Conservation (phyloP, 1,284 basidiomycete species). For the Bjerkandera adusta region DNA sequence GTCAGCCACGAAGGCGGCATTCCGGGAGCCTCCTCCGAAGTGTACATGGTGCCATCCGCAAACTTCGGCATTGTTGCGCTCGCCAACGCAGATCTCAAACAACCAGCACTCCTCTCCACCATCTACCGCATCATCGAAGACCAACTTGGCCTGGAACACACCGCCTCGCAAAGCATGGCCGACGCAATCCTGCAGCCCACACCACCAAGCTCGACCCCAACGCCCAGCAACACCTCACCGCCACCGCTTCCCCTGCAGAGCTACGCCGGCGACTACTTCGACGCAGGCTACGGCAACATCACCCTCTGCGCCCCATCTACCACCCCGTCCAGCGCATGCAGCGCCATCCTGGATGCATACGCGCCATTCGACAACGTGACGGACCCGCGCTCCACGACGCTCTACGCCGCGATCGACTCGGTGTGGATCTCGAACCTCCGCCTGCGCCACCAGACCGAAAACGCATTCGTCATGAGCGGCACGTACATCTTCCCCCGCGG, state of each 20-base stretch:
- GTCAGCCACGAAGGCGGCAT: constrained; percentile 40
- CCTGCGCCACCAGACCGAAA: constrained; percentile 11
- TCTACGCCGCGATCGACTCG: constrained; percentile 18
- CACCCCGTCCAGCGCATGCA: constrained; percentile 18
- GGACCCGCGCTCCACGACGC: constrained; percentile 1
- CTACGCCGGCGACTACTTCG: constrained; percentile 22
- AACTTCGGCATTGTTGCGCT: constrained; percentile 37
- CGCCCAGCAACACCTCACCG: background rate
- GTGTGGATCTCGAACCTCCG: constrained; percentile 23
- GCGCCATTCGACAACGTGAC: constrained; percentile 12
- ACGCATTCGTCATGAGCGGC: constrained; percentile 16
- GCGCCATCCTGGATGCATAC: constrained; percentile 18
- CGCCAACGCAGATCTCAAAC: constrained; percentile 31
- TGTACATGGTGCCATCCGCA: constrained; percentile 21
- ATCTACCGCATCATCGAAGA: background rate
- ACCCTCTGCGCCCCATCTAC: constrained; percentile 19
- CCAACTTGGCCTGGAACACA: background rate
- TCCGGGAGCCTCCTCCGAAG: constrained; percentile 36
- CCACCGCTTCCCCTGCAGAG: constrained; percentile 7
- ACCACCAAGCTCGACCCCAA: no score
- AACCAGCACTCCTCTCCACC: background rate
- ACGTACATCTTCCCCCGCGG: constrained; percentile 24
- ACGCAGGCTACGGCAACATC: constrained; percentile 22
- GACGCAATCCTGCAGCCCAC: no score
- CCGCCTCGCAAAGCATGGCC: no score